A percentile compares a stretch with the other conserved stretches of the same genome.
Evolutionary conservation across 2,329 filamentous ascomycete genomes (phyloP).

Genomic region (Pyrenophora teres): DNA sequence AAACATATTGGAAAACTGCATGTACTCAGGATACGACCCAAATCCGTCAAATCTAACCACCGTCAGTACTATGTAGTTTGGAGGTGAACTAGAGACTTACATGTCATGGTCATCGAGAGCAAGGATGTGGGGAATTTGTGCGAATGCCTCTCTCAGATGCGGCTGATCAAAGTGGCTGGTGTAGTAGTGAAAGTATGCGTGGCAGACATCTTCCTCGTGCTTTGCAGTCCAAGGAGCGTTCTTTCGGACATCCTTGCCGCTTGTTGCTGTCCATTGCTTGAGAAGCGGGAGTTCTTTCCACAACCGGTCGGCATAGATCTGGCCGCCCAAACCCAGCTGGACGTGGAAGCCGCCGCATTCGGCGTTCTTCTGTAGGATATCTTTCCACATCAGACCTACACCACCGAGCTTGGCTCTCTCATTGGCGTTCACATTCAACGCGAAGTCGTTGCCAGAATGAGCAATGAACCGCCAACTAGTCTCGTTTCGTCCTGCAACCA

Average conservation of each 20-base stretch:
- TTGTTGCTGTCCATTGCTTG: slow-evolving; percentile 93
- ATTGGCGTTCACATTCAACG: slow-evolving; percentile 80
- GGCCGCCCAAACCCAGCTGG: slow-evolving; percentile 88
- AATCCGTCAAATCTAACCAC: slow-evolving; percentile 84
- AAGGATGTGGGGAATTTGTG: slow-evolving; percentile 91
- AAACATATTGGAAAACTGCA: slow-evolving; percentile 97
- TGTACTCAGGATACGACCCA: slow-evolving; percentile 95
- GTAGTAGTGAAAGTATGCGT: slow-evolving; percentile 99
- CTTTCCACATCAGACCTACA: slow-evolving; percentile 97
- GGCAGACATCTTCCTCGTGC: slow-evolving; percentile 91
- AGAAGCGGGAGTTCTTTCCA: slow-evolving; percentile 95
- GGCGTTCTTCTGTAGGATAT: slow-evolving; percentile 94
- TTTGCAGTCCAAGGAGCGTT: slow-evolving; percentile 90
- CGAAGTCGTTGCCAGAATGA: slow-evolving; percentile 96
- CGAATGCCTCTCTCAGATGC: slow-evolving; percentile 90
- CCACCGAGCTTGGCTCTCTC: slow-evolving; percentile 87
- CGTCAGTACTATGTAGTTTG: slow-evolving; percentile 10
- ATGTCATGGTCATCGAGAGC: slow-evolving; percentile 98
- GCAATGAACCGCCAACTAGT: slow-evolving; percentile 94
- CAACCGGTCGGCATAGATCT: slow-evolving; percentile 92
- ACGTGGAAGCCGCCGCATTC: slow-evolving; percentile 96
- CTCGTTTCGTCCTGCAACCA: slow-evolving; percentile 88
- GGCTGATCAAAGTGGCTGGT: slow-evolving; percentile 98
- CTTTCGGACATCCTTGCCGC: slow-evolving; percentile 90
- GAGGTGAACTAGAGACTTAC: slow-evolving; percentile 61